Conservation (phyloP, 139 green algal genomes). For the Spirogloea muscicola region DNA sequence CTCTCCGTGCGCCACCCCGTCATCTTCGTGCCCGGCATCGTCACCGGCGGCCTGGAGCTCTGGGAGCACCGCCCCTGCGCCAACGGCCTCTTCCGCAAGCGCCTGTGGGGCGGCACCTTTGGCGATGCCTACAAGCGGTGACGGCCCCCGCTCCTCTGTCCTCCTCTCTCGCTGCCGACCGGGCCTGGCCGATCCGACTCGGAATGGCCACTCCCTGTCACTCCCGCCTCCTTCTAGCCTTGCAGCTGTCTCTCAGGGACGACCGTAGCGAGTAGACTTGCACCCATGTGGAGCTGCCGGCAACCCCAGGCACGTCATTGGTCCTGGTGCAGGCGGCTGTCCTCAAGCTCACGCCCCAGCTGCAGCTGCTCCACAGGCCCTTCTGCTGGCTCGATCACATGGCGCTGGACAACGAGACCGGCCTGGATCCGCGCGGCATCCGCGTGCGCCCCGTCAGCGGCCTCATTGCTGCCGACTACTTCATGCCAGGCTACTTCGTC, state of each 20-base stretch:
- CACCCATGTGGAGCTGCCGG: too few species aligned
- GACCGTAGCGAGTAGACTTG: too few species aligned
- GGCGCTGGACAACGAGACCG: slow-evolving; percentile 47
- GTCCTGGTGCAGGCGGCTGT: too few species aligned
- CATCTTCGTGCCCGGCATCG: slow-evolving; percentile 41
- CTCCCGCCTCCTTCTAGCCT: too few species aligned
- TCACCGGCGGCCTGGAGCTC: slow-evolving; percentile 64
- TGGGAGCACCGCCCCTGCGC: slow-evolving; percentile 65
- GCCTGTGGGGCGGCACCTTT: slow-evolving; percentile 47
- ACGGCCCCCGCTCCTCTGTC: too few species aligned
- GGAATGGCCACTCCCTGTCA: too few species aligned
- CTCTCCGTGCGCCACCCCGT: slow-evolving; percentile 24
- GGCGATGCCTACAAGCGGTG: slow-evolving; percentile 17
- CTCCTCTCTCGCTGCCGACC: too few species aligned
- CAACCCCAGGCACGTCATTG: too few species aligned
- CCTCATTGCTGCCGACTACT: slow-evolving; percentile 47
- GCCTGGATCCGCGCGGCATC: slow-evolving; percentile 40
- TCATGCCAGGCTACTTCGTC: slow-evolving; percentile 41
- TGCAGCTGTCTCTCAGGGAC: too few species aligned
- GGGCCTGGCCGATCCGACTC: too few species aligned
- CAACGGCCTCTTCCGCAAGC: slow-evolving; percentile 51
- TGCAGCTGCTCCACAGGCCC: too few species aligned
- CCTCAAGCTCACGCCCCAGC: too few species aligned
- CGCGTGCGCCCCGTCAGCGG: slow-evolving; percentile 21
- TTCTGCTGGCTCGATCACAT: slow-evolving; percentile 59